Evolutionary conservation across 257 asterid genomes (phyloP).

Genomic region (Gentiana straminea): DNA sequence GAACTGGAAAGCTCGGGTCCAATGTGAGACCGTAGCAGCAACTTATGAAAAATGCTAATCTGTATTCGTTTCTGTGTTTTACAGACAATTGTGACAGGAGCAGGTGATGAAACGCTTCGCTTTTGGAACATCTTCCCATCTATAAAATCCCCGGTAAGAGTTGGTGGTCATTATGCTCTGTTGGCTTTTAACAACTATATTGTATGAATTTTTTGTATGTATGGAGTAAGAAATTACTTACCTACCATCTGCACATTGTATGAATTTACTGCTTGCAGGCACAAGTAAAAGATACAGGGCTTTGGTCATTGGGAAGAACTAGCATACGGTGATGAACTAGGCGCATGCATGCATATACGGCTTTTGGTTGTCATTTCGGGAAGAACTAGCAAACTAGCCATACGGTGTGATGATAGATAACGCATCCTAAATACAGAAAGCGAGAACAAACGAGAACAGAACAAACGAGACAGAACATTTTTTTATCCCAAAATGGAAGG

Average conservation of each 20-base stretch:
- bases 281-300: conserved; percentile 72
- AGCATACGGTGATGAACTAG: conserved; percentile 33
- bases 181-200: too few species aligned
- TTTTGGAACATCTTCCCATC: conserved; percentile 95
- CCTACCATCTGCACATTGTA: too few species aligned
- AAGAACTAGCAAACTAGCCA: too few species aligned
- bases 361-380: too few species aligned
- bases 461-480: too few species aligned
- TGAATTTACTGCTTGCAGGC: conserved; percentile 26
- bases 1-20: background rate
- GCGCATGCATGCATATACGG: too few species aligned
- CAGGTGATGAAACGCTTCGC: conserved; percentile 92
- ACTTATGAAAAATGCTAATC: background rate
- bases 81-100: conserved; percentile 92
- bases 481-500: too few species aligned
- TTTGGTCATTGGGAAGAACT: conserved; percentile 91
- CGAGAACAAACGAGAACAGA: too few species aligned
- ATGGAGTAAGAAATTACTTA: too few species aligned
- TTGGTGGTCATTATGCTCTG: too few species aligned
- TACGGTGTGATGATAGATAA: too few species aligned
- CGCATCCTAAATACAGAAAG: too few species aligned
- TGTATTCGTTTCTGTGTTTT: conserved; percentile 7
- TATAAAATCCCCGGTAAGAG: conserved; percentile 64
- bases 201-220: background rate
- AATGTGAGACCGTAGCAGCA: background rate